These are phyloP conservation scores for Avena eriantha DNA, from an alignment of 176 grass and related monocot genomes.

Conservation along the genomic window DNA sequence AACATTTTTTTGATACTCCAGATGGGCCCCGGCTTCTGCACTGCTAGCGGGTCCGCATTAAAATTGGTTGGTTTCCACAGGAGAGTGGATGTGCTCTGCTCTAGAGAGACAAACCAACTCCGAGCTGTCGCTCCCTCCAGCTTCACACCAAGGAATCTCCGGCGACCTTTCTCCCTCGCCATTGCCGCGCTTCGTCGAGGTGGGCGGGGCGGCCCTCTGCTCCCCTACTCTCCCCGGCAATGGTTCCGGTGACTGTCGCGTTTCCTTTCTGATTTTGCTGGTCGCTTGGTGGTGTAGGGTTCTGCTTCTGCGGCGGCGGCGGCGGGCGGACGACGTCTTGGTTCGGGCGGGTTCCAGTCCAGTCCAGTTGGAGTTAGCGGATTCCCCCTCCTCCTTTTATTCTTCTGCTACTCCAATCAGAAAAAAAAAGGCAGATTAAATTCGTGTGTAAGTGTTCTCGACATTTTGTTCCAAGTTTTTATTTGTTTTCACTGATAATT, in stretches of 20 bases:
- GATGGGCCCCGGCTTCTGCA: not conserved
- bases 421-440: not conserved
- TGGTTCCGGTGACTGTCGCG: not conserved
- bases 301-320: not conserved
- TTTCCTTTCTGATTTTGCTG: not conserved
- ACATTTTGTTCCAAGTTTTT: not conserved
- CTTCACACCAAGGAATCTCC: not conserved
- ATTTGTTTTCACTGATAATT: not conserved
- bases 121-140: not conserved
- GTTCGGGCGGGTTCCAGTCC: not conserved
- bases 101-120: not conserved
- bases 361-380: not conserved
- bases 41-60: not conserved
- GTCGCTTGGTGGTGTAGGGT: not conserved
- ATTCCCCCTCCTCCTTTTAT: not conserved
- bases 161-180: not conserved
- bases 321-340: not conserved
- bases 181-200: not conserved
- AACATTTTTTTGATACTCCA: not conserved
- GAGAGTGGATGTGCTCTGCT: not conserved
- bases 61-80: not conserved
- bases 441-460: not conserved
- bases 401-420: not conserved
- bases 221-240: not conserved
- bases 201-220: not conserved